Evolutionary conservation across 2,329 filamentous ascomycete species (phyloP).

Genomic region (Eutypella sp.): DNA sequence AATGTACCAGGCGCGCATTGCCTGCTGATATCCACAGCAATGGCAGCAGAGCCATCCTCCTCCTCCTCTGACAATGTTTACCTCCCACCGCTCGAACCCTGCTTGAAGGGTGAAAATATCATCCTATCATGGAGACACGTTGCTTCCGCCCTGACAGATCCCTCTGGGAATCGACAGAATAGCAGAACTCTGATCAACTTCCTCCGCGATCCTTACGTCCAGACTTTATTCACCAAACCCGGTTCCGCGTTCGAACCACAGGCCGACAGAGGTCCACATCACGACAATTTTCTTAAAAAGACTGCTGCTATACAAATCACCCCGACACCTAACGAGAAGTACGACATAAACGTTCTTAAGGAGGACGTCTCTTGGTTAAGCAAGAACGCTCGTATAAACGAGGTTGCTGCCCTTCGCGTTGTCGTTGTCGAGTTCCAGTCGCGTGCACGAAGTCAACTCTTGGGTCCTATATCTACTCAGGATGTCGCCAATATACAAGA

Average conservation of each 20-base stretch:
- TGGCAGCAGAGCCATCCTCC: slow-evolving; percentile 58
- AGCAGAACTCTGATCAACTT: slow-evolving; percentile 59
- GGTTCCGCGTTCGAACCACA: slow-evolving; percentile 62
- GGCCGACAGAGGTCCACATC: slow-evolving; percentile 50
- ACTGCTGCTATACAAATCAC: slow-evolving; percentile 83
- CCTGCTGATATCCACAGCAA: slow-evolving; percentile 52
- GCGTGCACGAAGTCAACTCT: slow-evolving; percentile 67
- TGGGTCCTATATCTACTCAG: slow-evolving; percentile 68
- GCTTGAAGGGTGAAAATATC: slow-evolving; percentile 72
- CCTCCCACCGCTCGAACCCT: slow-evolving; percentile 80
- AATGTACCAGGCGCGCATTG: slow-evolving; percentile 25
- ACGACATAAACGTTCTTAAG: slow-evolving; percentile 76
- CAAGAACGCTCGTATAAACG: slow-evolving; percentile 69
- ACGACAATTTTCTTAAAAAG: slow-evolving; percentile 72
- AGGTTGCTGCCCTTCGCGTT: slow-evolving; percentile 75
- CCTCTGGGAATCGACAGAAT: slow-evolving; percentile 48
- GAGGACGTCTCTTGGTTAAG: slow-evolving; percentile 83
- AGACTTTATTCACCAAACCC: slow-evolving; percentile 63
- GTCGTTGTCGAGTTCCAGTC: slow-evolving; percentile 80
- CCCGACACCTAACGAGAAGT: slow-evolving; percentile 59
- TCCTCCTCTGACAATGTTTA: slow-evolving; percentile 65
- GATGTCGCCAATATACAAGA: slow-evolving; percentile 73
- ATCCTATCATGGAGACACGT: slow-evolving; percentile 66
- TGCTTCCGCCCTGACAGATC: slow-evolving; percentile 52
- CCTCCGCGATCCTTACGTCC: slow-evolving; percentile 64